Conservation (phyloP, 495 filamentous ascomycete genomes). For the Lasiosphaeriaceae sp. region DNA sequence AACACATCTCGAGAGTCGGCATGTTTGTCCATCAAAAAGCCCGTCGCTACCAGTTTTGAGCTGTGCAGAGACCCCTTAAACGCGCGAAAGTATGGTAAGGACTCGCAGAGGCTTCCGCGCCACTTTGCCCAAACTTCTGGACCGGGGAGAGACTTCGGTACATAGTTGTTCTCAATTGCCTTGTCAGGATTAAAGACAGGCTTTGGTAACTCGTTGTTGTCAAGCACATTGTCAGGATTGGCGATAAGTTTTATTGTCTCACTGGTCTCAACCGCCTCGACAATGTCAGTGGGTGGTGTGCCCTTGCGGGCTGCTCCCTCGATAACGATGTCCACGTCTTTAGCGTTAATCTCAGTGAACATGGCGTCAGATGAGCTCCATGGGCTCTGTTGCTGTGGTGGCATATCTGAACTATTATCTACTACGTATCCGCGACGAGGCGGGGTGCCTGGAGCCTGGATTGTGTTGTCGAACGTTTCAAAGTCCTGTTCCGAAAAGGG, state of each 20-base stretch:
- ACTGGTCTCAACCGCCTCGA: too few relatives aligned
- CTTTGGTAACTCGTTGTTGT: too few relatives aligned
- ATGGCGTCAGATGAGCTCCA: too few relatives aligned
- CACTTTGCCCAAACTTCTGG: conserved; percentile 52
- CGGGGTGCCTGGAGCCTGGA: background rate
- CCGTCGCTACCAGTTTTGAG: conserved; percentile 41
- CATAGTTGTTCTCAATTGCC: too few relatives aligned
- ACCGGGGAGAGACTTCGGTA: background rate
- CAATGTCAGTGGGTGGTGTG: too few relatives aligned
- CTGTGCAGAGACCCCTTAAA: conserved; percentile 61
- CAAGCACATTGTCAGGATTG: too few relatives aligned
- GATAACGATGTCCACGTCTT: too few relatives aligned
- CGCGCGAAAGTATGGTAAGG: conserved; percentile 60
- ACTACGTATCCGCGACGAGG: background rate
- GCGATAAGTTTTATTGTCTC: too few relatives aligned
- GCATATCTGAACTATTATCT: background rate
- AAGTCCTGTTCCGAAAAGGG: background rate
- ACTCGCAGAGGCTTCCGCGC: conserved; percentile 62
- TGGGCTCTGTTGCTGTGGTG: background rate
- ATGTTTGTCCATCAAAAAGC: conserved; percentile 61
- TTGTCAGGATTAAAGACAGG: too few relatives aligned
- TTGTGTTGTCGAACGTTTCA: background rate
- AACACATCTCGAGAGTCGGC: conserved; percentile 55
- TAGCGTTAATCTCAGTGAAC: too few relatives aligned
- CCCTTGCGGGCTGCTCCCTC: too few relatives aligned